Evolutionary conservation across 345 rosid genomes (phyloP).

Genomic region (Isatis tinctoria): DNA sequence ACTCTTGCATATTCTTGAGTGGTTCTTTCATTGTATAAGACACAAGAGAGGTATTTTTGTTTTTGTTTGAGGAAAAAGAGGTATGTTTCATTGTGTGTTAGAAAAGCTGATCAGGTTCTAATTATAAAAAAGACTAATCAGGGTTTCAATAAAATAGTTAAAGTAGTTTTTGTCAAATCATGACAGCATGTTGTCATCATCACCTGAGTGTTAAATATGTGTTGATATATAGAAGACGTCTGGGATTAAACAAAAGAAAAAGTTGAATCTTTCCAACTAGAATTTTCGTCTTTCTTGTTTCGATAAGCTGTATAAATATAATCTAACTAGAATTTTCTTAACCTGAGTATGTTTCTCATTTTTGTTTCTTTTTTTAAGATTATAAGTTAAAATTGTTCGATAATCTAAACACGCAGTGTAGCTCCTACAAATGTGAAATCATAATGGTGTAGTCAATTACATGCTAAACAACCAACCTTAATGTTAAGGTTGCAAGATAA

Average conservation of each 20-base stretch:
- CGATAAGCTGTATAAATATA: background rate
- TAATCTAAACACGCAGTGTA: background rate
- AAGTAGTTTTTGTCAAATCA: slow-evolving; percentile 1
- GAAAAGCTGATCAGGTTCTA: background rate
- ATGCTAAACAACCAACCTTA: background rate
- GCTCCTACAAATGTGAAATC: background rate
- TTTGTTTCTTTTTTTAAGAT: background rate
- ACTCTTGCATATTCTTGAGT: background rate
- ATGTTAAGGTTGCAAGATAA: background rate
- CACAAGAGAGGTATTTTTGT: background rate
- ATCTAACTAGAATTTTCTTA: background rate
- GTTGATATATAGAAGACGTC: background rate
- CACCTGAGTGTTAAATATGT: background rate
- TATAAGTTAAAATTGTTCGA: background rate
- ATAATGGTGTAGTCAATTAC: background rate
- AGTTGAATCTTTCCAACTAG: slow-evolving; percentile 5
- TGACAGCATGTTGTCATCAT: slow-evolving; percentile 20
- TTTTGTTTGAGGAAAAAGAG: background rate
- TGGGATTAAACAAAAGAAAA: background rate
- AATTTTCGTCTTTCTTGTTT: background rate
- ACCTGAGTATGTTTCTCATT: background rate
- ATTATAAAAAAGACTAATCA: background rate
- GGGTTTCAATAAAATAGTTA: background rate
- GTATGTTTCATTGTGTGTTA: too few relatives aligned
- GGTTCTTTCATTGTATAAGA: background rate